Base-by-base conservation (phyloP, 148 eudicot genomes). In the Amaranthus cruentus region DNA sequence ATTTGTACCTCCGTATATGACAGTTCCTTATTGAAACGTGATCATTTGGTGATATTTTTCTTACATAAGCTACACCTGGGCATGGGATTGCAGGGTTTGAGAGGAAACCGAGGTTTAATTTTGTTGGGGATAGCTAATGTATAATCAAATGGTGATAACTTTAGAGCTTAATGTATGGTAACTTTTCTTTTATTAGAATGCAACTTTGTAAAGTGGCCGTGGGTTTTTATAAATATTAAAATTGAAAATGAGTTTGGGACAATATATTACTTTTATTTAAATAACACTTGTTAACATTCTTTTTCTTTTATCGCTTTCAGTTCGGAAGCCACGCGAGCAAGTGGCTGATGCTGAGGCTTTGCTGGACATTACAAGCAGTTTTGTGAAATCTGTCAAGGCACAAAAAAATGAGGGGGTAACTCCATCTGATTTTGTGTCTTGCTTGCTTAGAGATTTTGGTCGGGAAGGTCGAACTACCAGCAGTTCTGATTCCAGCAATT, bases 311-410 rank as follows among this genome's bases (percentile, higher is more conserved):
- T 11, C 64, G 8, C 52, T 69, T 69, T 67, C 88, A 95, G 98
- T 95, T 44, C 88, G 80, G 66, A 95, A 87, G 66, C 98, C 98
- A 3, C 81, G 98, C 62, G 98, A 92, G 62, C 98, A 92, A 74
- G 98, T 92, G 47, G 98, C 93, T 47, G 98, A 92, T 86, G 98
- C 98, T 5, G 98, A 92, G 73, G 93, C 98, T 13, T 78, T 92
- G 52, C 74, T 85, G 71, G 89, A 88, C 77, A 88, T 91, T 44
- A 81, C 97, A 54, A 86, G 75, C 82, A 88, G 88, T 5, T 83
- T 91, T 77, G 76, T 88, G 70, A 77, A 82, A 42, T 81, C 89
- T 71, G 94, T 91, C 2, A 89, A 88, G 75, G 85, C 94, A 10
- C 91, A 86, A 15, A 78, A 79, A 46, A 89, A 77, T 73, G 90